These are phyloP conservation scores for Globisporangium carolinianum DNA, from an alignment of 352 stramenopile genomes.

Conservation along the genomic window DNA sequence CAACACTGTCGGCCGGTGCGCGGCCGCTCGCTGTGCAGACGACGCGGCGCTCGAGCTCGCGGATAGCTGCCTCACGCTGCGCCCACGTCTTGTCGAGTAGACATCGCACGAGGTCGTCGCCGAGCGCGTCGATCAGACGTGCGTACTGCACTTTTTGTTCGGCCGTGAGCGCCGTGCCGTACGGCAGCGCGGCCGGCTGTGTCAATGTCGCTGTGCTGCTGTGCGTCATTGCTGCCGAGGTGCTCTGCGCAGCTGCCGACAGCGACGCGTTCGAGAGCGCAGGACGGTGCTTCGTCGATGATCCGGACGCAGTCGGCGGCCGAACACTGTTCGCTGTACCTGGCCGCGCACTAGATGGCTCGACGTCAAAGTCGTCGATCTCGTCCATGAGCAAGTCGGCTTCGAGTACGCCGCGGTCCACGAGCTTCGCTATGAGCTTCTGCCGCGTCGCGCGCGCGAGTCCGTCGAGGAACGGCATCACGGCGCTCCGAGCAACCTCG, in stretches of 20 bases:
- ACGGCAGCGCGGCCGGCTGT: constrained; percentile 43
- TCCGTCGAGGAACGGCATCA: constrained; percentile 67
- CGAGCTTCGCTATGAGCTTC: constrained; percentile 78
- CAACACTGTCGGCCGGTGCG: constrained; percentile 28
- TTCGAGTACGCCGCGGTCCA: constrained; percentile 64
- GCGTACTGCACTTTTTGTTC: constrained; percentile 51
- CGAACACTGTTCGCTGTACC: constrained; percentile 48
- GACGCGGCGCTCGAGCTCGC: constrained; percentile 66
- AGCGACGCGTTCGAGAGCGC: constrained; percentile 50
- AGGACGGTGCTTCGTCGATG: constrained; percentile 72
- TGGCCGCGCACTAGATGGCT: constrained; percentile 22
- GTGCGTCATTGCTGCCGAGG: constrained; percentile 1
- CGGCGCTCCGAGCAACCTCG: constrained; percentile 42
- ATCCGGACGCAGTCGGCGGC: constrained; percentile 62
- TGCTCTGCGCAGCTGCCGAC: constrained; percentile 17
- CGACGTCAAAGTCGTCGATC: constrained; percentile 74
- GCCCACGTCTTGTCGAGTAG: constrained; percentile 77
- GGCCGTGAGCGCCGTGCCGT: constrained; percentile 55
- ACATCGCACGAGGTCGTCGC: constrained; percentile 68
- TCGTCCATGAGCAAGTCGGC: constrained; percentile 80
- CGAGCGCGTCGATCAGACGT: constrained; percentile 47
- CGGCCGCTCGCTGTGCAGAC: constrained; percentile 44
- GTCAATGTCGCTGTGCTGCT: constrained; percentile 17
- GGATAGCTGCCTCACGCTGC: constrained; percentile 62
- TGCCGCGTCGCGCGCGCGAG: constrained; percentile 55